Percentiles rank a stretch among this genome's conserved stretches.
These are phyloP conservation scores for Malus fusca DNA, from an alignment of 306 rosid species.

Conservation along the genomic window DNA sequence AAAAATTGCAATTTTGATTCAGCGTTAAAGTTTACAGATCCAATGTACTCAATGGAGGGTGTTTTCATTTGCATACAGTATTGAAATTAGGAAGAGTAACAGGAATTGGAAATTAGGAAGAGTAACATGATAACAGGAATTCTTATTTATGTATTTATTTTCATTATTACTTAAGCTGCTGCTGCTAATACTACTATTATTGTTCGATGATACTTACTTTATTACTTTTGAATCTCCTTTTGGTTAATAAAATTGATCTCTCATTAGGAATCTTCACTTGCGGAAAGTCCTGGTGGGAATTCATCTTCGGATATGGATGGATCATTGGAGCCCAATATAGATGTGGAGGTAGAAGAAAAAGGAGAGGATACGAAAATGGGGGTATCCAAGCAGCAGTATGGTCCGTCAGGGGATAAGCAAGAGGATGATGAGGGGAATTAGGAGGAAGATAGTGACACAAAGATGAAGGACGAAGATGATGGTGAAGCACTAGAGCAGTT, in stretches of 20 bases:
- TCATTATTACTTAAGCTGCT: neutral
- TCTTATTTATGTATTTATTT: too few species aligned
- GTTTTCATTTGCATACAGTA: too few species aligned
- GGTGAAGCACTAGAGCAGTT: slow-evolving; percentile 36
- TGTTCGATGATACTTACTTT: neutral
- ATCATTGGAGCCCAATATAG: slow-evolving; percentile 43
- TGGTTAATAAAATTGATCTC: neutral
- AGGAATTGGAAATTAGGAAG: too few species aligned
- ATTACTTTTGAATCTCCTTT: slow-evolving; percentile 4
- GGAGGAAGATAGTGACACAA: slow-evolving; percentile 49
- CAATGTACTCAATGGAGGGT: neutral
- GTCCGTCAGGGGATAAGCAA: slow-evolving; percentile 41
- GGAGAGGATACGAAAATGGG: slow-evolving; percentile 43
- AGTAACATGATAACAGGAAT: too few species aligned
- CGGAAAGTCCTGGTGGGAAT: slow-evolving; percentile 65
- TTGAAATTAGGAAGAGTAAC: too few species aligned
- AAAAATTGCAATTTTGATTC: neutral
- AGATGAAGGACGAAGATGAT: slow-evolving; percentile 33
- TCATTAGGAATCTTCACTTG: slow-evolving; percentile 48
- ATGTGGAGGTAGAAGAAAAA: slow-evolving; percentile 42
- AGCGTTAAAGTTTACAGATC: neutral
- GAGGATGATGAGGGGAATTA: slow-evolving; percentile 42
- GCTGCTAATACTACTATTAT: neutral
- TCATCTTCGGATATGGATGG: slow-evolving; percentile 69
- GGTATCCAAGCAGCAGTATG: slow-evolving; percentile 37